Base-by-base conservation (phyloP, 768 basidiomycete species). In the Mycena galopus region DNA sequence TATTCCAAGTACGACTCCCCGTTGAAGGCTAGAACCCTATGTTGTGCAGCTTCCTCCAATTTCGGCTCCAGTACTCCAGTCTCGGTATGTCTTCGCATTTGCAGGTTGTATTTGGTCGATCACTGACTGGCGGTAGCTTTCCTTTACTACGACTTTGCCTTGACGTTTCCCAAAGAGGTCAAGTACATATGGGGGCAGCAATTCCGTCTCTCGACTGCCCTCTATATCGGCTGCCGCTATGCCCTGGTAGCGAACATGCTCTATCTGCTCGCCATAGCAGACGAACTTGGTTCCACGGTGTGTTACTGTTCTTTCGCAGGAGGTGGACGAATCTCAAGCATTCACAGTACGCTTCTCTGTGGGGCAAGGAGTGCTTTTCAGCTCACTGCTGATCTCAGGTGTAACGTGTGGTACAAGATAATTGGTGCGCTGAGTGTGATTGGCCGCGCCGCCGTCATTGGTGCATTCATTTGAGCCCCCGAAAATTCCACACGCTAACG, bases 161-260 rank as follows among this genome's bases (percentile, higher is more conserved):
- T 83, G 27, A 82, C 82, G 0, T 78, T 83, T 44, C 73, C 78
- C 3, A 69, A 72, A 61, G 82, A 83, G 60, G 75, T 84, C 39
- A 65, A 77, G 35, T 82, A 82, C 60, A 76, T 84, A 17, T 83
- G 82, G 83, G 51, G 57, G 19, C 56, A 75, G 14, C 76, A 71
- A 57, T 74, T 82, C 30, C 70, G 78, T 14, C 32, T 80, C 9
- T 81, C 81, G 10, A 83, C 80, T 0, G 60, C 78, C 27, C 78
- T 83, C 29, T 83, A 82, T 72, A 69, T 79, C 30, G 73, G 79
- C 12, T 84, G 81, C 60, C 81, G 82, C 33, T 84, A 84, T 56
- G 82, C 81, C 3, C 73, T 84, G 32, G 35, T 80, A 4, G 82
- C 78, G 7, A 84, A 84, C 53, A 65, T 82, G 10, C 67, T 83